phyloP scores from a whole-genome alignment of 306 rosid genomes.

The Quercus wislizeni region DNA sequence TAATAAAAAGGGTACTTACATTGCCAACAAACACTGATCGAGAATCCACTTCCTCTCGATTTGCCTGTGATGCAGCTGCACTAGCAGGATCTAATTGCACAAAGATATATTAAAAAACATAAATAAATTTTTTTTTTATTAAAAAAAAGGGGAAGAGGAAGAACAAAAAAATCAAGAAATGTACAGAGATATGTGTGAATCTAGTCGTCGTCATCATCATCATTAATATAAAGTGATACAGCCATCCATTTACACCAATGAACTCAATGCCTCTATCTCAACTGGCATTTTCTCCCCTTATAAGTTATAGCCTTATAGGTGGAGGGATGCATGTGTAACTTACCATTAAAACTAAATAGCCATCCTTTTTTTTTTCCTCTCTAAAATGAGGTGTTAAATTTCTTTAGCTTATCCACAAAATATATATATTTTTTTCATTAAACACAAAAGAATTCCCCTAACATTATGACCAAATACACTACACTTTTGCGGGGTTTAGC shows the following conservation, averaged over 20 bases:
- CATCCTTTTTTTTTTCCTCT: too few species aligned
- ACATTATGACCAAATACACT: background rate
- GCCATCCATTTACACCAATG: too few species aligned
- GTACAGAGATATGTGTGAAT: background rate
- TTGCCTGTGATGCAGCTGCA: conserved; percentile 62
- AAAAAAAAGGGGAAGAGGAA: background rate
- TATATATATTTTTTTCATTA: background rate
- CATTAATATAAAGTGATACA: background rate
- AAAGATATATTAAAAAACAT: conserved; percentile 17
- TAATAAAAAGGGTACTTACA: conserved; percentile 44
- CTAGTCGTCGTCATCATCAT: background rate
- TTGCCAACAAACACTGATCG: conserved; percentile 91
- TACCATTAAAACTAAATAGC: too few species aligned
- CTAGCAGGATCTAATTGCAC: conserved; percentile 53
- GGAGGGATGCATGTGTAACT: too few species aligned
- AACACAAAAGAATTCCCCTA: background rate
- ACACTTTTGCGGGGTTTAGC: background rate
- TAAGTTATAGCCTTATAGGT: too few species aligned
- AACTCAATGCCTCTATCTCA: too few species aligned
- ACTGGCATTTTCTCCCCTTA: too few species aligned
- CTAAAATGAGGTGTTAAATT: background rate
- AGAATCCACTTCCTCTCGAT: conserved; percentile 71
- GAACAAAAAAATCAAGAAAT: background rate
- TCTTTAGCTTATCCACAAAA: background rate
- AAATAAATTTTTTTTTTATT: background rate